Evolutionary conservation across 345 rosid genomes (phyloP).

Genomic region (Turritis glabra): DNA sequence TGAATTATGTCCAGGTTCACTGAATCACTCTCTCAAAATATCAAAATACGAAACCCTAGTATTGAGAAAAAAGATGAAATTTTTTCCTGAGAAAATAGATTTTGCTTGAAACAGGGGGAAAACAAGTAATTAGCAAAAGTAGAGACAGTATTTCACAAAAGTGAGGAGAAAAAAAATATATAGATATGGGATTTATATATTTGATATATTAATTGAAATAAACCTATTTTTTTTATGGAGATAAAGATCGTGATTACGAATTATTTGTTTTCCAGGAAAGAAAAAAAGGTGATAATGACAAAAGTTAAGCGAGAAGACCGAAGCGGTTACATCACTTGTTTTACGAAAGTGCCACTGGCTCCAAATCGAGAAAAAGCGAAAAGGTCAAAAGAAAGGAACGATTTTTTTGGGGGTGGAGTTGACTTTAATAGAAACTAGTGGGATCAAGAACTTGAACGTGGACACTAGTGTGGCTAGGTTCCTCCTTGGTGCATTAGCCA

Average conservation of each 20-base stretch:
- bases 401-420: not conserved
- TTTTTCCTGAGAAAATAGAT: not conserved
- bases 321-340: conserved; percentile 14
- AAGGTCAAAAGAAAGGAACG: conserved; percentile 27
- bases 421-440: conserved; percentile 9
- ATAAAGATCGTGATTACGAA: not conserved
- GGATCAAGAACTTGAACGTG: conserved; percentile 2
- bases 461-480: not conserved
- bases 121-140: not conserved
- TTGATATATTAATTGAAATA: not conserved
- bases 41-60: not conserved
- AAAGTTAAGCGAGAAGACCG: not conserved
- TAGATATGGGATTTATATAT: not conserved
- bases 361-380: conserved; percentile 17
- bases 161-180: not conserved
- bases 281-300: conserved; percentile 25
- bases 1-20: conserved; percentile 28
- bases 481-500: conserved; percentile 1
- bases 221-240: too few relatives aligned
- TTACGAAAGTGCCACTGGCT: conserved; percentile 23
- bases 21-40: not conserved
- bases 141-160: not conserved
- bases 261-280: not conserved
- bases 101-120: not conserved
- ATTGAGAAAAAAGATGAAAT: not conserved